Conservation (phyloP, 2,329 filamentous ascomycete species). For the Colletotrichum karsti region DNA sequence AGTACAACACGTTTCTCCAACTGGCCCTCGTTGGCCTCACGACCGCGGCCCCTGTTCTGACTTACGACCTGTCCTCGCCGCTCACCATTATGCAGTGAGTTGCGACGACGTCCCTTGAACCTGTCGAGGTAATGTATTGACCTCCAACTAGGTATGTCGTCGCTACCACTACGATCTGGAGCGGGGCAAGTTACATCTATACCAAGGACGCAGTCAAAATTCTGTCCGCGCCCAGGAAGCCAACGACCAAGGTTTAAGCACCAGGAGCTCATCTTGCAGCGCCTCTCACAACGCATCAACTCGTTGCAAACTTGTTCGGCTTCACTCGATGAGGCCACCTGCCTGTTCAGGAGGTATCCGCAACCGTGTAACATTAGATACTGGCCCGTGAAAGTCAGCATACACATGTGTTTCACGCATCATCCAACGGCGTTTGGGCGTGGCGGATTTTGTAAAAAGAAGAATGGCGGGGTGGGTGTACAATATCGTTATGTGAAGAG, state of each 20-base stretch:
- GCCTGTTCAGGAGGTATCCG: too few species aligned
- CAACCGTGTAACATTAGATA: too few species aligned
- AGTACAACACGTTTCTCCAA: conserved; percentile 94
- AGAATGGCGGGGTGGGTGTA: too few species aligned
- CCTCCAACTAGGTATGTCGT: conserved; percentile 75
- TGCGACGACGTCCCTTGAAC: not conserved
- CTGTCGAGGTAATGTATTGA: conserved; percentile 34
- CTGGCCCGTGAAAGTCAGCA: too few species aligned
- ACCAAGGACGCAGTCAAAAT: conserved; percentile 94
- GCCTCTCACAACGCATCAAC: too few species aligned
- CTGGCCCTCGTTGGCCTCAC: conserved; percentile 86
- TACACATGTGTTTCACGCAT: too few species aligned
- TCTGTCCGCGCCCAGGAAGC: conserved; percentile 49
- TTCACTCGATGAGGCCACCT: too few species aligned
- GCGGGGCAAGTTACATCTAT: conserved; percentile 90
- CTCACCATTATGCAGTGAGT: conserved; percentile 73
- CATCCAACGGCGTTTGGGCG: too few species aligned
- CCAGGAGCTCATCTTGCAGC: too few species aligned
- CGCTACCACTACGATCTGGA: conserved; percentile 90
- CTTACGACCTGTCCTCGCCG: conserved; percentile 61
- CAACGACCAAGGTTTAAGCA: not conserved
- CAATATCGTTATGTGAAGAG: too few species aligned
- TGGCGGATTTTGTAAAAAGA: too few species aligned
- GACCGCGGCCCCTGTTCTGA: conserved; percentile 80
- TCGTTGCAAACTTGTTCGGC: too few species aligned